A percentile compares a stretch with the other conserved stretches of the same genome.
Conservation (phyloP, 2,329 filamentous ascomycete species). For the Botrytis squamosa region DNA sequence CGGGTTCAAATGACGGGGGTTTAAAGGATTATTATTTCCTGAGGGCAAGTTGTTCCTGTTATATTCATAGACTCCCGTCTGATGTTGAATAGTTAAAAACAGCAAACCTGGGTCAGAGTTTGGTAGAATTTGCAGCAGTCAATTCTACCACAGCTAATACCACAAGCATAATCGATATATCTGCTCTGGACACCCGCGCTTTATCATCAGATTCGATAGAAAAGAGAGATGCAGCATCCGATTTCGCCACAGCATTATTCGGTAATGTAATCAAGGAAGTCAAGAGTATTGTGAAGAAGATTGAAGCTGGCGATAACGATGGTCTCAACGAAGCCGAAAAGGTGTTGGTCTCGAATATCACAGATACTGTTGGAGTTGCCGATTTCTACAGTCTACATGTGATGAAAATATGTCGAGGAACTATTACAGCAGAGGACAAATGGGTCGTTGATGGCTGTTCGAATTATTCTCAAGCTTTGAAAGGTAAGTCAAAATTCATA, state of each 20-base stretch:
- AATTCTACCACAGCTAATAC: background rate
- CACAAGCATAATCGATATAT: background rate
- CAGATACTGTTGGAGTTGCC: background rate
- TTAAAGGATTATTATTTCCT: background rate
- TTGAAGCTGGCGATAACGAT: background rate
- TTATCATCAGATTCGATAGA: background rate
- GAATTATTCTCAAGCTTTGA: background rate
- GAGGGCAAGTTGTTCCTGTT: background rate
- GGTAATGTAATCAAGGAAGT: background rate
- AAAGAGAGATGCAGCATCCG: background rate
- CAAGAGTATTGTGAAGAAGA: background rate
- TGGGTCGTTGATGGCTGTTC: background rate
- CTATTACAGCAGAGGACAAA: background rate
- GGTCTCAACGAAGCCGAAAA: background rate
- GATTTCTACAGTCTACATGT: constrained; percentile 12
- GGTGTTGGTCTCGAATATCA: background rate
- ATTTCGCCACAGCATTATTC: background rate
- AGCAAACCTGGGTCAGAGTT: background rate
- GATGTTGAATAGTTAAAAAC: background rate
- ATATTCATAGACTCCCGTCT: background rate
- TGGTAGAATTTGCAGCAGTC: background rate
- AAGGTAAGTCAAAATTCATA: background rate
- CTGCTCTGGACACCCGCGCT: background rate
- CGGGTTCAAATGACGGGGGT: background rate
- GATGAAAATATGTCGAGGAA: constrained; percentile 2